Evolutionary conservation across 768 basidiomycete genomes (phyloP).

Genomic region (Suillus ampliporus): DNA sequence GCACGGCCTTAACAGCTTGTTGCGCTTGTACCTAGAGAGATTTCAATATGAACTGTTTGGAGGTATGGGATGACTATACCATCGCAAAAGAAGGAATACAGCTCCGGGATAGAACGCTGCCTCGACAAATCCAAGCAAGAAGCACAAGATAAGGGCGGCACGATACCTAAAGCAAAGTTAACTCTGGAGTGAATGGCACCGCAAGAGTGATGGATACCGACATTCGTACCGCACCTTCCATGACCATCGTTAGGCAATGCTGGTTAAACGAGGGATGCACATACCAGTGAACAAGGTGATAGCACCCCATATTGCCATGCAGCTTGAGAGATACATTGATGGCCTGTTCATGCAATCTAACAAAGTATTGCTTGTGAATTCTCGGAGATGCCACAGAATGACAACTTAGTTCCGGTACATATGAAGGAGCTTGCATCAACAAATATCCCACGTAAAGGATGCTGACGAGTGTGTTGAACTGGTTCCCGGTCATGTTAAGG

Average conservation of each 20-base stretch:
- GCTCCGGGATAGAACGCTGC: constrained; percentile 75
- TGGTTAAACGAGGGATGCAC: constrained; percentile 10
- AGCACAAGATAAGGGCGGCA: constrained; percentile 67
- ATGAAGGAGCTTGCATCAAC: constrained; percentile 78
- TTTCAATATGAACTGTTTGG: background rate
- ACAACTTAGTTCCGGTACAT: constrained; percentile 32
- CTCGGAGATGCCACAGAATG: background rate
- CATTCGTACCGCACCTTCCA: constrained; percentile 44
- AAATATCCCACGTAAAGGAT: constrained; percentile 74
- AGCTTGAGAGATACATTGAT: constrained; percentile 65
- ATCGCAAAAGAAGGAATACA: constrained; percentile 69
- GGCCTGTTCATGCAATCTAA: constrained; percentile 67
- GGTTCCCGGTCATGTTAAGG: constrained; percentile 59
- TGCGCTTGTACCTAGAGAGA: constrained; percentile 54
- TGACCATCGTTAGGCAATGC: constrained; percentile 8
- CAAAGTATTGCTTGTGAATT: constrained; percentile 62
- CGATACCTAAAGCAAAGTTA: constrained; percentile 49
- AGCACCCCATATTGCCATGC: constrained; percentile 74
- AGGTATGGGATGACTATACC: constrained; percentile 37
- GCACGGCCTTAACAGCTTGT: constrained; percentile 70
- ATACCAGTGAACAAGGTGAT: constrained; percentile 58
- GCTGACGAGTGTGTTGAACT: constrained; percentile 72
- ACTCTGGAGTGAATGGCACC: constrained; percentile 13
- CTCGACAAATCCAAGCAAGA: constrained; percentile 75
- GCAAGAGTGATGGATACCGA: background rate